Evolutionary conservation across 352 stramenopile species (phyloP), one percentile per base, ranked within the genome.

Genomic region (Globisporangium nagaii): DNA sequence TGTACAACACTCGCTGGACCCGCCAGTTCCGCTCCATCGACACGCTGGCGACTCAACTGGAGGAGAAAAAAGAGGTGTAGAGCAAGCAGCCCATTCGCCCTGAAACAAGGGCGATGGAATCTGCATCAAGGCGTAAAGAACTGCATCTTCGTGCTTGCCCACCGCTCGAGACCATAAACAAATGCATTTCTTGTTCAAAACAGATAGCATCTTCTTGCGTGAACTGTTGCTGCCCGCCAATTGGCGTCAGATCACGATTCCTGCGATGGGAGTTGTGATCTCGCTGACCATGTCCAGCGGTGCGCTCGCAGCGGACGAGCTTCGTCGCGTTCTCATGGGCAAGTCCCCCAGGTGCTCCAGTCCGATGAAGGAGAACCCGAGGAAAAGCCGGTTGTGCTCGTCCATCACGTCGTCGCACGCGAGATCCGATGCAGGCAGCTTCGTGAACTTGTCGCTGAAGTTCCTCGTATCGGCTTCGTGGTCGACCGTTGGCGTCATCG

Each of bases 1-100:
- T 99, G 22, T 98, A 99, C 75, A 97, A 98, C 72, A 71, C 86
- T 22, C 78, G 73, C 58, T 99, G 96, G 96, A 90, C 88, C 46
- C 84, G 96, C 27, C 97, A 99, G 72, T 99, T 99, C 67, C 57
- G 66, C 28, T 85, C 85, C 22, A 98, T 99, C 56, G 95, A 99
- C 73, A 68, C 75, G 49, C 75, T 99, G 43, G 91, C 57, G 9
- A 70, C 65, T 40, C 84, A 83, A 58, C 59, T 93, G 46, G 79
- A 93, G 36, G 71, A 88, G 49, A 88, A 86, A 61, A 86, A 85
- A 57, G 63, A 87, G 44, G 41, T 19, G 15, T 48, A 17, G n/a
- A n/a, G n/a, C n/a, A n/a, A n/a, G n/a, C n/a, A n/a, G n/a, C n/a
- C n/a, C n/a, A n/a, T n/a, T n/a, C n/a, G n/a, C n/a, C n/a, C n/a